Evolutionary conservation across 1,139 yeast genomes (phyloP), one percentile per base, ranked within the genome.

Genomic region (Sugiyamaella castrensis): DNA sequence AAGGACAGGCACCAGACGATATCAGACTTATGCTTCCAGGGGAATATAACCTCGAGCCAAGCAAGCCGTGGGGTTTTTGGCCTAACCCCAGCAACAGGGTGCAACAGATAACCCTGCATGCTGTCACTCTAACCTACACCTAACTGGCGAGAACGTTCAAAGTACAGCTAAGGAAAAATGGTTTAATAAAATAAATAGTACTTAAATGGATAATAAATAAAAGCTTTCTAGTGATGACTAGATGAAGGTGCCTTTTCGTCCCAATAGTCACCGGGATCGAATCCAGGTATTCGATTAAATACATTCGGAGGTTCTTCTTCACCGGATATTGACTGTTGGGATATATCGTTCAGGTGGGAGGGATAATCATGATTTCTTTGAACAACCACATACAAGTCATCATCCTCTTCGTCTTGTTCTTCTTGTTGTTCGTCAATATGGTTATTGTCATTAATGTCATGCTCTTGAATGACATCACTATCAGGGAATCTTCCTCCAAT

Each of bases 241-340:
- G 36, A 50, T 2, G 44, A 42, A 9, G 53, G 51, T 2, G 53
- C 51, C 40, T 65, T 63, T 30, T 64, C 67, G 48, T 65, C 67
- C 60, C 62, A 61, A 53, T 65, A 65, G 39, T 65, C 68, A n/a
- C 63, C 66, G 6, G 59, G 57, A 16, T 56, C 54, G 46, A 64
- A 65, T 9, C 68, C 66, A 6, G 65, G 63, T 10, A 59, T 40
- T 13, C 57, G 55, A 24, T 48, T 35, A 32, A 53, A 55, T n/a
- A 45, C 47, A 28, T 52, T 48, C 12, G 59, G 59, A 7, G 46
- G 49, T 8, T 34, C 47, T 9, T 47, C 50, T 8, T 38, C 16
- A 6, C 12, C 37, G 19, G 13, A n/a, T n/a, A n/a, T n/a, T n/a
- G n/a, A n/a, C n/a, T 12, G n/a, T 13, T 26, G 29, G 32, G 15